Percentiles rank a stretch among this genome's conserved stretches.
Conservation (phyloP, 768 basidiomycete species). For the Neoboletus brunneissimus region DNA sequence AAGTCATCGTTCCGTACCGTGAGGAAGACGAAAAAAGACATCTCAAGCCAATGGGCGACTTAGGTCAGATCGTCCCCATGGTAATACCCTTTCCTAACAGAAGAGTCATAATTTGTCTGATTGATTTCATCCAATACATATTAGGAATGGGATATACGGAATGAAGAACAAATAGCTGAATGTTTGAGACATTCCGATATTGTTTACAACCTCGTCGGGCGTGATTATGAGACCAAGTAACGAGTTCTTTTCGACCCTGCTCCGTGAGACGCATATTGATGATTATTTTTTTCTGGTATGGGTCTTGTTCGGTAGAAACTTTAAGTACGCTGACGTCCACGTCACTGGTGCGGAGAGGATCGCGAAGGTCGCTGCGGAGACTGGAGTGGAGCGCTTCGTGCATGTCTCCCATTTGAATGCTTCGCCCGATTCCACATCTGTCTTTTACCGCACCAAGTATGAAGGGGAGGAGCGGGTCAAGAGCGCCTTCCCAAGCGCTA, state of each 20-base stretch:
- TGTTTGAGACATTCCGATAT: constrained; percentile 93
- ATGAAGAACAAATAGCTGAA: constrained; percentile 88
- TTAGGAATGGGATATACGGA: constrained; percentile 95
- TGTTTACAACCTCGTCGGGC: constrained; percentile 93
- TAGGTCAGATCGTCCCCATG: constrained; percentile 95
- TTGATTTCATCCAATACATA: constrained; percentile 19
- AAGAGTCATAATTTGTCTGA: constrained; percentile 22
- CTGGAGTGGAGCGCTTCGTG: constrained; percentile 80
- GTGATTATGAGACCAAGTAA: constrained; percentile 95
- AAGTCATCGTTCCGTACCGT: constrained; percentile 92
- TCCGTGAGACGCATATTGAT: constrained; percentile 13
- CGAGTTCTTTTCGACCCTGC: constrained; percentile 24
- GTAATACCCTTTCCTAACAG: constrained; percentile 41
- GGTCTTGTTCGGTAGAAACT: constrained; percentile 62
- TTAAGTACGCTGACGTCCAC: constrained; percentile 77
- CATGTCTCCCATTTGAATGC: constrained; percentile 97
- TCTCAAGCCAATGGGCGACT: constrained; percentile 91
- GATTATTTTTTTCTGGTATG: background rate
- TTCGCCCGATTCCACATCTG: constrained; percentile 68
- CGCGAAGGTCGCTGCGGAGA: constrained; percentile 73
- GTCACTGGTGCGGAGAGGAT: constrained; percentile 81
- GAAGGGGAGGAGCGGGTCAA: constrained; percentile 87
- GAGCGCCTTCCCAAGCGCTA: constrained; percentile 79
- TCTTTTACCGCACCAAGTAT: constrained; percentile 86
- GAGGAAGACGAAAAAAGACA: constrained; percentile 91